These are phyloP conservation scores for Phytophthora multivora DNA, from an alignment of 352 stramenopile species.

Conservation along the genomic window DNA sequence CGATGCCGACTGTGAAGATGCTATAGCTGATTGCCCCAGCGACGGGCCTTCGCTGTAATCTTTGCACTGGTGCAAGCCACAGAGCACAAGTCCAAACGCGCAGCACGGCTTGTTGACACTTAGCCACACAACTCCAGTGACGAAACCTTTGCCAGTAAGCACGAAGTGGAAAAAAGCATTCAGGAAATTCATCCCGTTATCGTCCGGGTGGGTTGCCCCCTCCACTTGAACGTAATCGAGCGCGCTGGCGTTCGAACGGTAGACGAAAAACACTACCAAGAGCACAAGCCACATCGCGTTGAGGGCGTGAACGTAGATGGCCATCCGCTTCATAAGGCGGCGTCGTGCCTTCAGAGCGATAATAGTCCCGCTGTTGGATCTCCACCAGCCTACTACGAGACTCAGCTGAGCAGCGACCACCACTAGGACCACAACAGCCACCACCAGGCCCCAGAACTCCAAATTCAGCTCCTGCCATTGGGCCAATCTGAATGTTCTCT, in stretches of 20 bases:
- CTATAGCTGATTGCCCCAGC: conserved; percentile 20
- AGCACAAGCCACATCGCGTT: conserved; percentile 70
- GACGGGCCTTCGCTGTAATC: conserved; percentile 25
- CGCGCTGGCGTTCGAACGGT: conserved; percentile 49
- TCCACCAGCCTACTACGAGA: conserved; percentile 74
- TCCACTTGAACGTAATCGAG: conserved; percentile 44
- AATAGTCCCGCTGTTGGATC: conserved; percentile 77
- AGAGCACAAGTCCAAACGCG: conserved; percentile 36
- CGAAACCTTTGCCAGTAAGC: conserved; percentile 67
- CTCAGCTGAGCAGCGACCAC: conserved; percentile 63
- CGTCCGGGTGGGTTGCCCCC: not conserved
- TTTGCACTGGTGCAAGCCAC: conserved; percentile 34
- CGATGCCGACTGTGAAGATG: conserved; percentile 33
- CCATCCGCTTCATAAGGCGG: conserved; percentile 79
- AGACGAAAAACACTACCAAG: conserved; percentile 65
- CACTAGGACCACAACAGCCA: conserved; percentile 60
- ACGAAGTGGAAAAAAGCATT: conserved; percentile 64
- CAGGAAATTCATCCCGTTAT: conserved; percentile 40
- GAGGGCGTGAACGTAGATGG: conserved; percentile 71
- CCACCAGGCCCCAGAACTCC: conserved; percentile 61
- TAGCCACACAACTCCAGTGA: conserved; percentile 68
- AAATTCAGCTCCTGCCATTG: conserved; percentile 71
- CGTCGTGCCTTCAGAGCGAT: conserved; percentile 70
- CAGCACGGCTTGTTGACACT: conserved; percentile 70
- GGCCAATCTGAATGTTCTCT: conserved; percentile 28